Base-by-base conservation (phyloP, 2,329 filamentous ascomycete genomes). In the Daldinia sp. region DNA sequence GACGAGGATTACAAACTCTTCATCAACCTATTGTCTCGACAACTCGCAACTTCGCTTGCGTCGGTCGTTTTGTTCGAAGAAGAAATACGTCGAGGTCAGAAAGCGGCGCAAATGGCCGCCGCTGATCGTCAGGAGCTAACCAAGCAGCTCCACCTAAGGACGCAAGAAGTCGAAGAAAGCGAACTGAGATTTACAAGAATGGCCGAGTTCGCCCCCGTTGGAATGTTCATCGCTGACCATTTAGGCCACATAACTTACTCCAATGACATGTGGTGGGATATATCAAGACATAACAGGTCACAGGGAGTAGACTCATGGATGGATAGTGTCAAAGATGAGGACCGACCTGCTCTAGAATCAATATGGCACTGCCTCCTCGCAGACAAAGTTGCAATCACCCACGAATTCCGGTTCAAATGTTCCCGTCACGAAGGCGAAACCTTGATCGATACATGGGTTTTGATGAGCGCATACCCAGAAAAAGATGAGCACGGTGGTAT, bases 21-120 rank as follows among this genome's bases (percentile, higher is more conserved):
- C 74, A 85, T 95, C 41, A 89, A 92, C 73, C 84, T 95, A 0
- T 81, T 95, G 4, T 90, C 89, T 53, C 87, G 92, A 23, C 93
- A 95, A 76, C 82, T 95, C 7, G 92, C 90, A 7, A 95, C 92
- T 0, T 93, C 92, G 0, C 86, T 95, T 78, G 92, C 92, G 1
- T 94, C 92, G 0, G 92, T 94, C 0, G 91, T 94, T 0, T 80
- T 96, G 1, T 94, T 94, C 65, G 92, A 95, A 76, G 92, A 95
- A 72, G 93, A 96, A 76, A 94, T 95, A 70, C 87, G 87, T 65
- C 86, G 92, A 67, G 91, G 92, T 0, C 90, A 93, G 78, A 86
- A 85, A 73, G 92, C 92, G 1, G 93, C 92, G 20, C 89, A 88
- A 62, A 83, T 94, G 37, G 93, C 93, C 9, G 92, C 92, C 1